Evolutionary conservation across 345 rosid genomes (phyloP).

Genomic region (Theobroma cacao): DNA sequence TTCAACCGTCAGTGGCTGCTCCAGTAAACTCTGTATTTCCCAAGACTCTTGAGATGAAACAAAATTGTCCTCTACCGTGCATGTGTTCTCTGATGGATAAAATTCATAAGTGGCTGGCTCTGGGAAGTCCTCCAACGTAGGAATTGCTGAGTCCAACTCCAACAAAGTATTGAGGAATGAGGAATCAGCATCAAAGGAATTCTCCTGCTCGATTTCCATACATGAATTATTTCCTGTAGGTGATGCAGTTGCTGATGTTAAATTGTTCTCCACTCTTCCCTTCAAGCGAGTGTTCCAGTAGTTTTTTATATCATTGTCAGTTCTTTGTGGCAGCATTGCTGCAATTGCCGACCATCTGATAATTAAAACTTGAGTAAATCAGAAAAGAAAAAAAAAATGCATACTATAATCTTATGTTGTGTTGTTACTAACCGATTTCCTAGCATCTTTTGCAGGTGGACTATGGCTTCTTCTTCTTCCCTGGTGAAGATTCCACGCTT

Average conservation of each 20-base stretch:
- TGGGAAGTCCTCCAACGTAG: background rate
- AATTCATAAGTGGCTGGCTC: no score
- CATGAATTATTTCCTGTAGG: background rate
- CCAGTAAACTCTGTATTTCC: background rate
- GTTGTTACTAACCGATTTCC: conserved; percentile 33
- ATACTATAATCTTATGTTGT: background rate
- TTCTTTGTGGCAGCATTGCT: conserved; percentile 44
- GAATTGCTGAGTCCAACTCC: background rate
- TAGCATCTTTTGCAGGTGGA: conserved; percentile 35
- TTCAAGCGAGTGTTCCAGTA: conserved; percentile 57
- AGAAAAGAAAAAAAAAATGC: background rate
- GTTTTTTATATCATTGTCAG: conserved; percentile 54
- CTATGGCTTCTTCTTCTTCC: conserved; percentile 49
- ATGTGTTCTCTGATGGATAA: background rate
- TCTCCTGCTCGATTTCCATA: background rate
- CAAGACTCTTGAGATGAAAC: background rate
- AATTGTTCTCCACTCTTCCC: background rate
- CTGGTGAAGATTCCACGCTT: conserved; percentile 52
- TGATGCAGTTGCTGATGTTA: background rate
- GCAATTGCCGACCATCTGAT: conserved; percentile 52
- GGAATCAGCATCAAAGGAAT: background rate
- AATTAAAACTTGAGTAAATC: background rate
- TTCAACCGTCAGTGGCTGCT: background rate
- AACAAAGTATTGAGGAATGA: background rate
- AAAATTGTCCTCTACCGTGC: background rate